Base-by-base conservation (phyloP, 164 flowering plant species). In the Litsea cubeba region DNA sequence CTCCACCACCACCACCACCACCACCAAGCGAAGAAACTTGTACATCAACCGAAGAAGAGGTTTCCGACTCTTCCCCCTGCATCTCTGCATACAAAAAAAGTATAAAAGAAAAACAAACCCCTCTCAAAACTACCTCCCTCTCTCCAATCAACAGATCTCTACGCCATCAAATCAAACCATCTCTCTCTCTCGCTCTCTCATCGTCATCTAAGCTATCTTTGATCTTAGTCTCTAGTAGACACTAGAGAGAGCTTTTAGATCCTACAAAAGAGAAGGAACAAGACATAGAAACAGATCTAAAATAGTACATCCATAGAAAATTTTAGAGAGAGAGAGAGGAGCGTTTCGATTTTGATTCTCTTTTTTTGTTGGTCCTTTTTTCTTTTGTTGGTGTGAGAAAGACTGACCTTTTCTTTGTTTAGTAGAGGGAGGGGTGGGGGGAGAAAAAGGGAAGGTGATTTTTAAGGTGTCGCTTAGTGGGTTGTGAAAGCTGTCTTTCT, bases 1-100 rank as follows among this genome's bases (percentile, higher is more conserved):
- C 77, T 0, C 67, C 32, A 7, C 60, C 62, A 50, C n/a, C 30
- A 80, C 90, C 96, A 66, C 82, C 77, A 1, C 67, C 32, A 15
- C 58, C 62, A 50, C 20, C 30, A 5, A 32, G 18, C 2, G 71
- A 51, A 50, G 75, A 12, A 30, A 50, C 32, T 58, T 65, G 70
- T 11, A 65, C 35, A 18, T 50, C 50, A 28, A 78, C 78, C 49
- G 73, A 28, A 28, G 73, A 49, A 26, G 51, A 76, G 50, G 71
- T 62, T 65, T 32, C 82, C 68, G 75, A 4, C 63, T 73, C 70
- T 0, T 24, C 70, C 70, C n/a, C 69, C 70, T 50, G 25, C 75
- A 51, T 65, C 68, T 30, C 62, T 54, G 22, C 12, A 15, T 17
- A 11, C 62, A 57, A 50, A n/a, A 2, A 23, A 24, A 64, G 12